Base-by-base conservation (phyloP, 306 rosid genomes). In the Vigna nakashimae region DNA sequence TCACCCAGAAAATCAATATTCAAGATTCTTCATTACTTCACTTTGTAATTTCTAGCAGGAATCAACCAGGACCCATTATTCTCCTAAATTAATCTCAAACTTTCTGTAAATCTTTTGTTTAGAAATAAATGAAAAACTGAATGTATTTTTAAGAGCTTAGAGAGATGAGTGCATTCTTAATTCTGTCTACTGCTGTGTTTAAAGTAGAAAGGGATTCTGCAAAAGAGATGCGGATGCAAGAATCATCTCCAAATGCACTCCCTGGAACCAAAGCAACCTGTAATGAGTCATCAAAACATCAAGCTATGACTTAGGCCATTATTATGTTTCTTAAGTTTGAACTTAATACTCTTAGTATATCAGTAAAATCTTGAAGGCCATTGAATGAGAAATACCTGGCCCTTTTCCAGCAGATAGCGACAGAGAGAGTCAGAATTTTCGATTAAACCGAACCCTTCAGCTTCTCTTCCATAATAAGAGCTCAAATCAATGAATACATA, bases 201-300 rank as follows among this genome's bases (percentile, higher is more conserved):
- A 93, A 66, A 56, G 90, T 84, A 45, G 81, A 9, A 64, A 91
- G 97, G 22, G 98, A 91, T 63, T 80, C 90, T 0, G 97, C 97
- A 42, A 89, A 93, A 9, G 98, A 93, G 26, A 93, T 89, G 24
- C 98, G 90, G 58, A 93, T 84, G 88, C 98, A 93, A 36, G 40
- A 84, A 52, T 91, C 92, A 46, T 93, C 90, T 45, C 98, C 94
- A 63, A 91, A 93, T 38, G 93, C 98, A 82, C 86, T 88, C 64
- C 98, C 98, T 0, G 97, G 98, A 42, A 93, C 98, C 58, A 91
- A 28, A 1, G 98, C 98, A 46, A 93, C 97, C 98, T 93, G 88
- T 36, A 17, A 5, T 5, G 69, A 87, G 26, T 66, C 60, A 77
- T 66, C 56, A 77, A 45, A 66, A 78, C 20, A 71, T 17, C 14